Base-by-base conservation (phyloP, 345 rosid species). In the Gossypium ekmanianum region DNA sequence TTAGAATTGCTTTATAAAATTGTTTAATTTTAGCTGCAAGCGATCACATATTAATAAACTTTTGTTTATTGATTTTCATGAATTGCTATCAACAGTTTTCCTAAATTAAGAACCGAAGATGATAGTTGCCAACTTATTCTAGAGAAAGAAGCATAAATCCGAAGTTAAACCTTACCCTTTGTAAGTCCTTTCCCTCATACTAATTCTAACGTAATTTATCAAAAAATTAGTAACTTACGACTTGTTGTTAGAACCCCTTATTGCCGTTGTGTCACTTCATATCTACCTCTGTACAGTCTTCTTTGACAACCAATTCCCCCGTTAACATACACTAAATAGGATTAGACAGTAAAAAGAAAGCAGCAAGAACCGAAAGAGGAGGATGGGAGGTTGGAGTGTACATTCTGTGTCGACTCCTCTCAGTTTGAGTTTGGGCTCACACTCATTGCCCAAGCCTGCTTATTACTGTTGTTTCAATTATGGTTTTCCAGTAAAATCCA, bases 331-430 rank as follows among this genome's bases (percentile, higher is more conserved):
- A 56, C 3, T 11, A 11, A 22, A 0, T 34, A 14, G 27, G 26
- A 59, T 34, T 34, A 26, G 50, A 59, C 62, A 24, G 16, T 58
- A n/a, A 11, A 22, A 58, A 29, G 29, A 57, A 57, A 22, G 41
- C 11, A 2, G 41, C 0, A 12, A 27, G 65, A 13, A 26, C 18
- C 45, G 20, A 16, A 29, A 44, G 45, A 18, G 39, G 20, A 17
- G 16, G 39, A 71, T 71, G 74, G 57, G 48, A 71, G 9, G 16
- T 8, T 55, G 63, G 74, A 34, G 74, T 22, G 63, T 51, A n/a
- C 63, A 9, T 55, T 7, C 52, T 12, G 20, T 62, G 3, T 22
- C 41, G 4, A 63, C 12, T 47, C 41, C 66, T 18, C 51, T 43
- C 66, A 22, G 41, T 39, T 56, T 72, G 63, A 18, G 11, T 18